These are phyloP conservation scores for Eimeria brunetti DNA, from an alignment of 169 alveolate genomes.

Conservation along the genomic window DNA sequence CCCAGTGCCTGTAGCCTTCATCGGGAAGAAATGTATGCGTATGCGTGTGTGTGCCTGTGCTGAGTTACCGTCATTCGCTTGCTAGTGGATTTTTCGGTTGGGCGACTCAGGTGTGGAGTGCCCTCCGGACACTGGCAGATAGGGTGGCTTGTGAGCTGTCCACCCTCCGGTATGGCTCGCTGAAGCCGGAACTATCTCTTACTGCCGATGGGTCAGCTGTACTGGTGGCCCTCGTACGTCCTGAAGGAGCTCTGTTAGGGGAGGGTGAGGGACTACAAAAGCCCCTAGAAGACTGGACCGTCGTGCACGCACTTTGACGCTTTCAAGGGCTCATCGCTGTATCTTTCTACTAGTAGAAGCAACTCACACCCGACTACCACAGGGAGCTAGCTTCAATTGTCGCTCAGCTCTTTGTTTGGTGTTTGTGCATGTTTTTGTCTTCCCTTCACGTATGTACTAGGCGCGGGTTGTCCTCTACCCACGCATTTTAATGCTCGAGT, in stretches of 20 bases:
- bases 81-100: not conserved
- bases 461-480: not conserved
- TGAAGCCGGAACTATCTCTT: conserved; percentile 42
- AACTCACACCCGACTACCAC: not conserved
- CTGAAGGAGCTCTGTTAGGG: conserved; percentile 31
- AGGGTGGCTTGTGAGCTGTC: conserved; percentile 74
- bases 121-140: conserved; percentile 49
- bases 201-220: conserved; percentile 54
- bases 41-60: not conserved
- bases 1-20: not conserved
- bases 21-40: not conserved
- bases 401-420: not conserved
- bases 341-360: not conserved
- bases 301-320: not conserved
- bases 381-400: not conserved
- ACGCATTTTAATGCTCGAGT: not conserved
- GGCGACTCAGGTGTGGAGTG: conserved; percentile 51
- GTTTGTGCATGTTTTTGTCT: not conserved
- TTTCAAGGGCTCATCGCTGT: not conserved
- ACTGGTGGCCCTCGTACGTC: conserved; percentile 67
- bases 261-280: conserved; percentile 41
- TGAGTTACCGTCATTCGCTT: not conserved
- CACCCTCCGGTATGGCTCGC: conserved; percentile 44
- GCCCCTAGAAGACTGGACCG: not conserved
- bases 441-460: not conserved